Percentiles rank a stretch among this genome's conserved stretches.
These are phyloP conservation scores for Phaeophleospora eucalypticola DNA, from an alignment of 2,329 filamentous ascomycete species.

Conservation along the genomic window DNA sequence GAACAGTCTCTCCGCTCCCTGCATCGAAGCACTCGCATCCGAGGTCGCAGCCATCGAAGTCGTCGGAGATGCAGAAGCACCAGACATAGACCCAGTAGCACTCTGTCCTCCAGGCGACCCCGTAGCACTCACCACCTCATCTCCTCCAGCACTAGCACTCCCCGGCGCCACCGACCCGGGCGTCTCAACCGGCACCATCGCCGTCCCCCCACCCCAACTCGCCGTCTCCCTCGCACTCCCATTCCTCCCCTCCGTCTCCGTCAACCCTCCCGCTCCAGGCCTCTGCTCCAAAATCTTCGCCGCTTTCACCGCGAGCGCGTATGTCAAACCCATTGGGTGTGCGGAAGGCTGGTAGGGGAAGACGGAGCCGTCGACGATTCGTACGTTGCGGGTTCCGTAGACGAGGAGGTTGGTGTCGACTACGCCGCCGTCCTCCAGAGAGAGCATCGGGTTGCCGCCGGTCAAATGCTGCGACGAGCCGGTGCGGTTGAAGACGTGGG, in stretches of 20 bases:
- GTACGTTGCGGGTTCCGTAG: slow-evolving; percentile 27
- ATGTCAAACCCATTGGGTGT: slow-evolving; percentile 9
- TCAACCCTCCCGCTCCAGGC: background rate
- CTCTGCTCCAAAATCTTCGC: background rate
- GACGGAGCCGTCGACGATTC: slow-evolving; percentile 35
- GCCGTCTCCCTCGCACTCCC: background rate
- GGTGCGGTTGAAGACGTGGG: slow-evolving; percentile 1
- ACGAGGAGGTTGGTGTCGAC: slow-evolving; percentile 30
- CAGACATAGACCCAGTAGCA: too few species aligned
- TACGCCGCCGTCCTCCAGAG: slow-evolving; percentile 24
- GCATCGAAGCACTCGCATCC: too few species aligned
- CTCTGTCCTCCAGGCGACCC: background rate
- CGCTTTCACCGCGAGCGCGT: slow-evolving; percentile 13
- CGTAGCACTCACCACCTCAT: background rate
- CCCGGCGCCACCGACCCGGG: too few species aligned
- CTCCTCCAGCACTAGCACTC: background rate
- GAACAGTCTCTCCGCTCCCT: too few species aligned
- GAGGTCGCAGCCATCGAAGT: too few species aligned
- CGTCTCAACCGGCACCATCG: background rate
- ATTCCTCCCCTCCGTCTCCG: background rate
- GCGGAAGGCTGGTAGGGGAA: slow-evolving; percentile 23
- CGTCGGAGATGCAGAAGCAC: background rate
- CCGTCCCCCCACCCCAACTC: background rate
- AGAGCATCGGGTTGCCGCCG: slow-evolving; percentile 20
- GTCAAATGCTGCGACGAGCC: slow-evolving; percentile 4